Evolutionary conservation across 352 stramenopile genomes (phyloP), one percentile per base, ranked within the genome.

Genomic region (Globisporangium heterothallicum): DNA sequence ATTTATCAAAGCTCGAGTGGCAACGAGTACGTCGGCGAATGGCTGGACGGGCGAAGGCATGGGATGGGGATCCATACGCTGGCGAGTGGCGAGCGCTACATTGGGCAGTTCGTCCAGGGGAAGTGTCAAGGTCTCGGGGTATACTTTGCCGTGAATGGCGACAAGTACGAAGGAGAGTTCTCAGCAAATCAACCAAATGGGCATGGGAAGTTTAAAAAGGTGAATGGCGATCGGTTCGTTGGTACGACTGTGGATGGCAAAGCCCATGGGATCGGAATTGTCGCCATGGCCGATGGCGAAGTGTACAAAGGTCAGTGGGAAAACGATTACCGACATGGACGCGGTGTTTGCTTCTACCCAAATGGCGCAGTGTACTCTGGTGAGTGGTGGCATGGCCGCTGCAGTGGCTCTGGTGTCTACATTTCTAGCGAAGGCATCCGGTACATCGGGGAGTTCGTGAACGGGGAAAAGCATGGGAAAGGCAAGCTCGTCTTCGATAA

Each of bases 301-400:
- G 68, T 88, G n/a, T 97, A 97, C 74, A 92, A 96, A 58, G 83
- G 83, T 0, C 45, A 88, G 35, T 93, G 80, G 80, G 49, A 71
- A 8, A 58, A 49, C 2, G 80, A 86, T 51, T 82, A 74, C 48
- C 80, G 76, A 10, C 68, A 88, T 34, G 76, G 80, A 1, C 72
- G 49, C 6, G 83, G 83, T 14, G 77, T 90, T 32, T 88, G 74
- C 24, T 91, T 80, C 52, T 92, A 92, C 45, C 54, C 76, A 0
- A 92, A 91, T 55, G 82, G 82, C 7, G 72, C 74, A 7, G 63
- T 91, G 6, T 93, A 92, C 57, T 76, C 77, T 26, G 83, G 83
- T 18, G 53, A 64, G 36, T 93, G 83, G 83, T 85, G 69, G 66
- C 66, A 68, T 14, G 75, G 82, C 0, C 66, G 66, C 6, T 87